phyloP scores from a whole-genome alignment of 1,139 yeast genomes.

The Pneumocystis wakefieldiae region DNA sequence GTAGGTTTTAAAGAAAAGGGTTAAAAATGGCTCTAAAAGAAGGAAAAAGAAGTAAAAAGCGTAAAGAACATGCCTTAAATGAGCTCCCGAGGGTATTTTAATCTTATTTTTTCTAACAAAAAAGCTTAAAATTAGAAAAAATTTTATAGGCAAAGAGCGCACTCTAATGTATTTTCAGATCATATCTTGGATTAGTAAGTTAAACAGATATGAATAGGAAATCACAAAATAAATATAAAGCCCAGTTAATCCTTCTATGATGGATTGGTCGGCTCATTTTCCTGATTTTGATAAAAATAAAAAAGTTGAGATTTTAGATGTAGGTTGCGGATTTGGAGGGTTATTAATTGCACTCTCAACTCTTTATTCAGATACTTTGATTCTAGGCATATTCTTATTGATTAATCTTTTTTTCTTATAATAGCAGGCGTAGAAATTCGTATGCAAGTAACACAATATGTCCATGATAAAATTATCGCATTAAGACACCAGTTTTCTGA shows the following conservation, averaged over 20 bases:
- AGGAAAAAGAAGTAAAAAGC: neutral
- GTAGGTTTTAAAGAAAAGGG: neutral
- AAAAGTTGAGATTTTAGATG: conserved; percentile 78
- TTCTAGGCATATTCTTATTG: conserved; percentile 28
- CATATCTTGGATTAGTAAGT: conserved; percentile 62
- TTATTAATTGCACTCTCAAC: conserved; percentile 67
- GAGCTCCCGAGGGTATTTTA: neutral
- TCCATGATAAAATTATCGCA: conserved; percentile 87
- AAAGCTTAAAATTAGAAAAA: conserved; percentile 37
- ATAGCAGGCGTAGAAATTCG: conserved; percentile 83
- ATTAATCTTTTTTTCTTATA: neutral
- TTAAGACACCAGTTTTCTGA: conserved; percentile 38
- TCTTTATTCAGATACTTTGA: conserved; percentile 52
- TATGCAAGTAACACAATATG: conserved; percentile 93
- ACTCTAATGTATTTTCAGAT: conserved; percentile 93
- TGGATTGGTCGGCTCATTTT: conserved; percentile 75
- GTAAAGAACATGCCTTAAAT: neutral
- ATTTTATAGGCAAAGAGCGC: conserved; percentile 92
- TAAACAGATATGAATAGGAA: neutral
- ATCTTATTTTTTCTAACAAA: neutral
- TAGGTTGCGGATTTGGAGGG: conserved; percentile 98
- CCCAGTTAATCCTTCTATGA: conserved; percentile 60
- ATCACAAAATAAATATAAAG: conserved; percentile 9
- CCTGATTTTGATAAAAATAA: conserved; percentile 40
- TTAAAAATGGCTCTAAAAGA: neutral